Base-by-base conservation (phyloP, 371 early-diverging fungal species). In the Apophysomyces sp. region DNA sequence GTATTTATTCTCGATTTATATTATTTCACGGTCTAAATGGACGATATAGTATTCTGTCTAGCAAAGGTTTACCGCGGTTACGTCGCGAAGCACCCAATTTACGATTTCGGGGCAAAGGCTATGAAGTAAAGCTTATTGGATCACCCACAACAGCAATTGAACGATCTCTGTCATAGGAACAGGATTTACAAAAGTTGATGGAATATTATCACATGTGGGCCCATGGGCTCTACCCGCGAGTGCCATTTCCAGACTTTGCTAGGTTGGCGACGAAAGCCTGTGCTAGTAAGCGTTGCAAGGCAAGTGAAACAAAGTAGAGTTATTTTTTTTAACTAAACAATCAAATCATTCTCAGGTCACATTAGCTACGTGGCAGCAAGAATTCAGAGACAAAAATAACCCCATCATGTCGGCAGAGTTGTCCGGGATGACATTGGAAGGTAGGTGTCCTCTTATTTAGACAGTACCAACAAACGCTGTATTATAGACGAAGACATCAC, bases 131-230 rank as follows among this genome's bases (percentile, higher is more conserved):
- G 4, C 8, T n/a, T 21, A 51, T n/a, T 9, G 2, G 4, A 11
- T 41, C 34, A 8, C 5, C 16, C 39, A 44, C 4, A 15, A 3
- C 6, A 55, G 4, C 34, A 41, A 12, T 51, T 55, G 11, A 54
- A 49, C 40, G 54, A 18, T 15, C 15, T 52, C 11, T 51, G 16
- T 31, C n/a, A n/a, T 39, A 77, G 77, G 72, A 65, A 36, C 49
- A 66, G 4, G 80, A 87, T 57, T 64, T 87, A 51, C 60, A 64
- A 7, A 72, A 71, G 28, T 44, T 87, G 2, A 78, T 87, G 67
- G 66, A 72, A 0, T 80, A 77, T 55, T 87, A 85, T 59, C 77
- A 79, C 31, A 54, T 82, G 7, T 87, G 87, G 87, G 85, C 78
- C 0, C 78, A 83, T 57, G 66, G 71, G 16, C 60, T 87, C 0